Conservation (phyloP, 768 basidiomycete species). For the Mycena capillaripes region DNA sequence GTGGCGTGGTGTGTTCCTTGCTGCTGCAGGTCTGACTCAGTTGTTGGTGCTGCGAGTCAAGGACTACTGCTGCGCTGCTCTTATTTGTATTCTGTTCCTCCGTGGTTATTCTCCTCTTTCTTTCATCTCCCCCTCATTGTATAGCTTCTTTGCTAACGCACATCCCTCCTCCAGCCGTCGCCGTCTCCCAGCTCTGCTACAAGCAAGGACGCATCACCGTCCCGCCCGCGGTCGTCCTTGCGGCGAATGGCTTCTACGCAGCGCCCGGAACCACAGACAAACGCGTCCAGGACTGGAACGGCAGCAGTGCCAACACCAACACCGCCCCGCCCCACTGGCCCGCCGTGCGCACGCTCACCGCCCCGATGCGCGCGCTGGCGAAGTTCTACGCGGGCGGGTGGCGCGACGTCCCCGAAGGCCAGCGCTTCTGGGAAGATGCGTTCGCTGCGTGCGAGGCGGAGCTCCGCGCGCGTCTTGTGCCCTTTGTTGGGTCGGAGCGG, state of each 20-base stretch:
- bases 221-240: slow-evolving; percentile 75
- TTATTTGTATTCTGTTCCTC: no score
- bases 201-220: slow-evolving; percentile 81
- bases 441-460: slow-evolving; percentile 63
- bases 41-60: no score
- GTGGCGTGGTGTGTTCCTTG: no score
- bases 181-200: slow-evolving; percentile 75
- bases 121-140: background rate
- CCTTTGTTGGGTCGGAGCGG: slow-evolving; percentile 34
- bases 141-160: no score
- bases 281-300: no score
- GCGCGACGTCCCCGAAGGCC: slow-evolving; percentile 68
- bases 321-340: slow-evolving; percentile 61
- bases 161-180: slow-evolving; percentile 72
- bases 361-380: slow-evolving; percentile 52
- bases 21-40: no score
- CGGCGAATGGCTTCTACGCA: slow-evolving; percentile 68
- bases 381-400: slow-evolving; percentile 71
- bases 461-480: slow-evolving; percentile 50
- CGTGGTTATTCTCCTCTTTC: background rate
- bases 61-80: no score
- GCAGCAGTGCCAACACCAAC: background rate
- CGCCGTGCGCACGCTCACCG: slow-evolving; percentile 54
- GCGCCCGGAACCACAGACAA: slow-evolving; percentile 50
- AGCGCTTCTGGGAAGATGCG: slow-evolving; percentile 80